Evolutionary conservation across 2,329 filamentous ascomycete genomes (phyloP), one percentile per base, ranked within the genome.

Genomic region (Microsporum audouinii): DNA sequence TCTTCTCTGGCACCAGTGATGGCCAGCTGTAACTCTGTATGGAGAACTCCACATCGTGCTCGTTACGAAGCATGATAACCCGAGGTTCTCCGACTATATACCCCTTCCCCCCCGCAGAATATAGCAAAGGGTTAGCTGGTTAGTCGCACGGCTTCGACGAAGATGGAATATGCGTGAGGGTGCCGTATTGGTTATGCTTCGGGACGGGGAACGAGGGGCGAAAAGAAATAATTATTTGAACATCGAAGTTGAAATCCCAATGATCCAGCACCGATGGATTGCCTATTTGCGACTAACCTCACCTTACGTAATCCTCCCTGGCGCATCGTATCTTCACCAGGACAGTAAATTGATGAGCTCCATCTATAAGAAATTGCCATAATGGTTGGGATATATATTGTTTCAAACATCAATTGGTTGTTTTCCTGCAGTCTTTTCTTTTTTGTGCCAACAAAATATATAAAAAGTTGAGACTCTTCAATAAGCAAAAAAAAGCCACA

Each of bases 131-230:
- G 8, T 12, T 27, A n/a, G 49, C 49, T 23, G 10, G 31, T 23
- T n/a, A 55, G 31, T 55, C 51, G 51, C 51, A 55, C 51, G 29
- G 51, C 31, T 34, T 55, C 51, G 51, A 55, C 51, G 14, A 55
- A 55, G 51, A 17, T 8, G 51, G 51, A 55, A 55, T 55, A 55
- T 55, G 51, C 51, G 51, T 31, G 31, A 36, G 7, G n/a, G 29
- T 12, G 51, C 14, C 23, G 51, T n/a, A 55, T 55, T 55, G 51
- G 51, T 34, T 53, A 8, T 36, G 31, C 14, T 17, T 5, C 29
- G 31, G 27, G 12, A 53, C 51, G 51, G 31, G 23, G 51, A 55
- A 36, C 51, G 51, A 55, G 51, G 51, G 51, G 51, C 51, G 51
- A 55, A 33, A 34, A 31, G 51, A n/a, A 34, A 36, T 34, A n/a